Base-by-base conservation (phyloP, 2,329 filamentous ascomycete species). In the Colletotrichum sp. region DNA sequence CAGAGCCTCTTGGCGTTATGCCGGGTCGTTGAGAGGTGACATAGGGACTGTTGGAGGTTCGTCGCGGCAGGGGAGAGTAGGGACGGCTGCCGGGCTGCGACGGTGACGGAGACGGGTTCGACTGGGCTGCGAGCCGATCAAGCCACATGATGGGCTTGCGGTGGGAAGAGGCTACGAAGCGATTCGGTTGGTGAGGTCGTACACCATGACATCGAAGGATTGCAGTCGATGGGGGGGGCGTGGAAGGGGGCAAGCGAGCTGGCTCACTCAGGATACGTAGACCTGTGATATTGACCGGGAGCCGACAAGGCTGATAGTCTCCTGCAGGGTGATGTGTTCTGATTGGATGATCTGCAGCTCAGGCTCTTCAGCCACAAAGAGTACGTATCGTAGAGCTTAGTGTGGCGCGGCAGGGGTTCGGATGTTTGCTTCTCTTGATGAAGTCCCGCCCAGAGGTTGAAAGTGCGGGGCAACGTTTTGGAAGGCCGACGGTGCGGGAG, bases 81-180 rank as follows among this genome's bases (percentile, higher is more conserved):
- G 93, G 88, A 82, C 95, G 92, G 83, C 90, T 92, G 76, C 89
- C 89, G 76, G 92, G 87, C 81, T 92, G 88, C 76, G 85, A 77
- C 55, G 81, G 73, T 32, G 81, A 79, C n/a, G 92, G 91, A 75
- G 85, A 92, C 87, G 83, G 91, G 78, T 79, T 92, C 73, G 93
- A 90, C 84, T 94, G 93, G 80, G 90, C 92, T 78, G 94, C 93
- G 79, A 98, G 92, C 84, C 96, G 94, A 87, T 98, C 96, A 82
- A 98, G 92, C 96, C 96, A 98, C 95, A 98, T 98, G 81, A 81
- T 78, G 75, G 77, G 62, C 66, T 75, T 75, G 52, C 71, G 52
- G 6, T 62, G 44, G 28, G 63, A 32, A 34, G 24, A 67, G 75
- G 77, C 78, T 78, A 74, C 64, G 32, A 68, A 57, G 79, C 76